These are phyloP conservation scores for Candida adriatica DNA, from an alignment of 805 yeast genomes.

Conservation along the genomic window DNA sequence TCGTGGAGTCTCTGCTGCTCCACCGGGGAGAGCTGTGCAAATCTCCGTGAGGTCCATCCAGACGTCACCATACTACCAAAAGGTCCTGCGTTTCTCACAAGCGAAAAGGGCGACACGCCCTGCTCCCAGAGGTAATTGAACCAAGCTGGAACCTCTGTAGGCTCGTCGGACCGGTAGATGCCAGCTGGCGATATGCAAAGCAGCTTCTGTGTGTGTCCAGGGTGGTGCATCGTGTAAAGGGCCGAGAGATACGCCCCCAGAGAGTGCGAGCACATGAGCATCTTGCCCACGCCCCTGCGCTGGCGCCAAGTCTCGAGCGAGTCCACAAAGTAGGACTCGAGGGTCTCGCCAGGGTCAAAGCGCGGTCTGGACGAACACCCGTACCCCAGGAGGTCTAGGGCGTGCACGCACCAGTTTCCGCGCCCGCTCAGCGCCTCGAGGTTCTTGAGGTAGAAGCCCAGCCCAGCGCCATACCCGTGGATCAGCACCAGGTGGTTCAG, in stretches of 20 bases:
- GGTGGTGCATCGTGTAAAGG: slow-evolving; percentile 55
- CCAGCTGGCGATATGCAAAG: slow-evolving; percentile 92
- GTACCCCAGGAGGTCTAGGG: slow-evolving; percentile 84
- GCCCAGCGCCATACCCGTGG: slow-evolving; percentile 95
- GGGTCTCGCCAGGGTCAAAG: slow-evolving; percentile 32
- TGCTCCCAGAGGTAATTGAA: slow-evolving; percentile 78
- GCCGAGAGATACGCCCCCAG: slow-evolving; percentile 85
- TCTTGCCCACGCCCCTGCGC: slow-evolving; percentile 38
- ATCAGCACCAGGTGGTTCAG: slow-evolving; percentile 58
- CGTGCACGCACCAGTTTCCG: slow-evolving; percentile 65
- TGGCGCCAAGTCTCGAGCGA: slow-evolving; percentile 60
- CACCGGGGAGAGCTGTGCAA: slow-evolving; percentile 43
- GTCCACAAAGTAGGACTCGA: slow-evolving; percentile 38
- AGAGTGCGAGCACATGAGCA: slow-evolving; percentile 75
- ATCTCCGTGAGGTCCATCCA: slow-evolving; percentile 84
- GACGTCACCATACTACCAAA: slow-evolving; percentile 81
- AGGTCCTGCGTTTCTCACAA: slow-evolving; percentile 74
- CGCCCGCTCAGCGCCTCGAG: slow-evolving; percentile 42
- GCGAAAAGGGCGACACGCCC: slow-evolving; percentile 76
- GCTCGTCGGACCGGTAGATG: slow-evolving; percentile 42
- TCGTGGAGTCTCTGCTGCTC: slow-evolving; percentile 56
- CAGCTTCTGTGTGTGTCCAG: slow-evolving; percentile 56
- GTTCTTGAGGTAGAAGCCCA: slow-evolving; percentile 79
- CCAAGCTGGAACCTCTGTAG: slow-evolving; percentile 59
- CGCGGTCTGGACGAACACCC: slow-evolving; percentile 83